Percentiles rank a stretch among this genome's conserved stretches.
phyloP scores from a whole-genome alignment of 495 filamentous ascomycete species.

The Aspergillus leporis region DNA sequence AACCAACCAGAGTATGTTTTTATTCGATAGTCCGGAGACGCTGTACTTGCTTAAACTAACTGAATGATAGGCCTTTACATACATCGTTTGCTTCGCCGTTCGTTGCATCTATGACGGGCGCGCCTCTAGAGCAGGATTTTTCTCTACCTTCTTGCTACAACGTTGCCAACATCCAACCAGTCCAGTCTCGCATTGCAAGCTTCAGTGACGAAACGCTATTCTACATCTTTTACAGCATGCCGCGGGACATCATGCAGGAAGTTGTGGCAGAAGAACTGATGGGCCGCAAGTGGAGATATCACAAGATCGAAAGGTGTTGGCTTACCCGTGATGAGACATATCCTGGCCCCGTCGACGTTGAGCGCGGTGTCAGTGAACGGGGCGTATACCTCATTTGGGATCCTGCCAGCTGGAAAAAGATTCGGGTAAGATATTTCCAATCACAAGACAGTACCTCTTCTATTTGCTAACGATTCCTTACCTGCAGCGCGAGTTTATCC shows the following conservation, averaged over 20 bases:
- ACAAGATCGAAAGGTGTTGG: constrained; percentile 87
- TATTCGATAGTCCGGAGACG: background rate
- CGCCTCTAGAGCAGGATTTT: constrained; percentile 74
- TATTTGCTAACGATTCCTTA: constrained; percentile 2
- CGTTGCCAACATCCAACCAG: constrained; percentile 80
- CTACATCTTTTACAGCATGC: constrained; percentile 92
- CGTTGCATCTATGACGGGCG: constrained; percentile 63
- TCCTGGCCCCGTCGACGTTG: constrained; percentile 61
- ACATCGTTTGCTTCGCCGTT: constrained; percentile 71
- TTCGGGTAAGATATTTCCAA: constrained; percentile 60
- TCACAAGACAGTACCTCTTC: background rate
- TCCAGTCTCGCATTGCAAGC: constrained; percentile 73
- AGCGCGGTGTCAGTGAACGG: constrained; percentile 68
- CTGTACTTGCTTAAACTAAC: constrained; percentile 22
- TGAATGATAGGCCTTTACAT: constrained; percentile 54
- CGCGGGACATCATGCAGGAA: constrained; percentile 80
- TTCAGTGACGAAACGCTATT: constrained; percentile 92
- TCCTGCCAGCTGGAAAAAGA: constrained; percentile 77
- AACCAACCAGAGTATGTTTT: constrained; percentile 71
- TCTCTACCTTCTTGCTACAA: constrained; percentile 80
- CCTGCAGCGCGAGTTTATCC: constrained; percentile 69
- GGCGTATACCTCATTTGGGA: constrained; percentile 92
- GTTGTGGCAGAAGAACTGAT: constrained; percentile 79
- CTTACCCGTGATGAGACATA: constrained; percentile 80
- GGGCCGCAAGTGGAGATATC: constrained; percentile 88